Percentiles rank a stretch among this genome's conserved stretches.
phyloP scores from a whole-genome alignment of 2,329 filamentous ascomycete genomes.

The Fusarium fracticaudum region DNA sequence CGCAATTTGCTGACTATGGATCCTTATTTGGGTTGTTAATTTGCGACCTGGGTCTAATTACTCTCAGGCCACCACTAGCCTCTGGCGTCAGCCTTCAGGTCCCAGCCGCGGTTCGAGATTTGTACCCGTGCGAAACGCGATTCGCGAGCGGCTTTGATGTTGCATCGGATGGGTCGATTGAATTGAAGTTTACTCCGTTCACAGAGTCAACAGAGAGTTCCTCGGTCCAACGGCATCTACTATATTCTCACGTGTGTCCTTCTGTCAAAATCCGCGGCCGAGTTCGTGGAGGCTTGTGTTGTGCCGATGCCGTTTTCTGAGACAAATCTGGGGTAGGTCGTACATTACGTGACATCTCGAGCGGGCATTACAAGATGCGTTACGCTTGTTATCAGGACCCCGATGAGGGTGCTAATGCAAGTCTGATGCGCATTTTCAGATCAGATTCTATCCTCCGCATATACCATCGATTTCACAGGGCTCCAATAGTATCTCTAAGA shows the following conservation, averaged over 20 bases:
- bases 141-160: neutral
- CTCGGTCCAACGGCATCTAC: conserved; percentile 25
- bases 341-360: neutral
- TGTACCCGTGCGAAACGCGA: conserved; percentile 7
- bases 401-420: conserved; percentile 15
- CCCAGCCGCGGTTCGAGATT: conserved; percentile 11
- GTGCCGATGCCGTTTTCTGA: conserved; percentile 17
- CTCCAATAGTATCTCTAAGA: neutral
- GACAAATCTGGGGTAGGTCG: conserved; percentile 27
- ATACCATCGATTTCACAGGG: neutral
- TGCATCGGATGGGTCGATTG: neutral
- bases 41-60: conserved; percentile 13
- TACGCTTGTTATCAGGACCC: neutral
- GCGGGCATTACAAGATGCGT: neutral
- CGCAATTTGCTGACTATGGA: conserved; percentile 25
- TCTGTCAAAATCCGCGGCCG: neutral
- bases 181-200: neutral
- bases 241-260: conserved; percentile 1
- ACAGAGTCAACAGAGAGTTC: neutral
- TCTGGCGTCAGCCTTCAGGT: conserved; percentile 1
- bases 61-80: conserved; percentile 26
- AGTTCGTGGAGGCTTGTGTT: neutral
- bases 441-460: neutral
- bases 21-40: conserved; percentile 13
- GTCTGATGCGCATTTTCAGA: conserved; percentile 12